Evolutionary conservation across 495 filamentous ascomycete genomes (phyloP).

Genomic region (Echria macrotheca): DNA sequence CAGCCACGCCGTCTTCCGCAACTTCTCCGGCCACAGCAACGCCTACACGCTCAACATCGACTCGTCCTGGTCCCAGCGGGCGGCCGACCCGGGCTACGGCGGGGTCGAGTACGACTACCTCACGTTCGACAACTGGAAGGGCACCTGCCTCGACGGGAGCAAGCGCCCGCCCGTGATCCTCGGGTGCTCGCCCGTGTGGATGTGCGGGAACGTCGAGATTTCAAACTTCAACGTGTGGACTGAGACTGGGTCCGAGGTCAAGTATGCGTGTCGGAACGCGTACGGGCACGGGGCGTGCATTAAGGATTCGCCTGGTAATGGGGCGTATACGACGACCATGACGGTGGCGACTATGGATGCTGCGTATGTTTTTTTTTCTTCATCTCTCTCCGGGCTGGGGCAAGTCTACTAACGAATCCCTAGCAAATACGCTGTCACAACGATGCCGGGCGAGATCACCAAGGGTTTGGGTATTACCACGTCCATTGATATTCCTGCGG

Average conservation of each 20-base stretch:
- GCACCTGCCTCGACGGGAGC: slow-evolving; percentile 47
- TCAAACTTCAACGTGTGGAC: slow-evolving; percentile 56
- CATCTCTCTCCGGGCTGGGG: neutral
- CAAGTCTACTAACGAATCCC: neutral
- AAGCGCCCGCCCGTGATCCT: slow-evolving; percentile 45
- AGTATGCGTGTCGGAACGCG: slow-evolving; percentile 20
- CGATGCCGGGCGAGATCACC: slow-evolving; percentile 43
- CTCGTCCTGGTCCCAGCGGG: slow-evolving; percentile 18
- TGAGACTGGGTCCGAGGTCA: slow-evolving; percentile 26
- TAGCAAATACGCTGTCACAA: slow-evolving; percentile 41
- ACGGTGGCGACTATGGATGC: slow-evolving; percentile 8
- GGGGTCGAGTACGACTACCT: slow-evolving; percentile 48
- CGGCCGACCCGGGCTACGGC: slow-evolving; percentile 33
- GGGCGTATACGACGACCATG: slow-evolving; percentile 12
- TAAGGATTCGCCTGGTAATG: slow-evolving; percentile 1
- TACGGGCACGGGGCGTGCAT: slow-evolving; percentile 22
- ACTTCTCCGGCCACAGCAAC: slow-evolving; percentile 50
- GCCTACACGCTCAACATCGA: slow-evolving; percentile 38
- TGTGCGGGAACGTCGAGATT: slow-evolving; percentile 49
- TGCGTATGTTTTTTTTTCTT: slow-evolving; percentile 7
- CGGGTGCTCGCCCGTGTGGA: slow-evolving; percentile 21
- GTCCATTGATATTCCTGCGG: slow-evolving; percentile 48
- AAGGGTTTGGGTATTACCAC: slow-evolving; percentile 39
- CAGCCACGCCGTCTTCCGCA: slow-evolving; percentile 44
- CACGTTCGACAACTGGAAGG: slow-evolving; percentile 52